Percentiles rank a stretch among this genome's conserved stretches.
Evolutionary conservation across 139 green algal genomes (phyloP).

Genomic region (Tetradesmus obliquus): DNA sequence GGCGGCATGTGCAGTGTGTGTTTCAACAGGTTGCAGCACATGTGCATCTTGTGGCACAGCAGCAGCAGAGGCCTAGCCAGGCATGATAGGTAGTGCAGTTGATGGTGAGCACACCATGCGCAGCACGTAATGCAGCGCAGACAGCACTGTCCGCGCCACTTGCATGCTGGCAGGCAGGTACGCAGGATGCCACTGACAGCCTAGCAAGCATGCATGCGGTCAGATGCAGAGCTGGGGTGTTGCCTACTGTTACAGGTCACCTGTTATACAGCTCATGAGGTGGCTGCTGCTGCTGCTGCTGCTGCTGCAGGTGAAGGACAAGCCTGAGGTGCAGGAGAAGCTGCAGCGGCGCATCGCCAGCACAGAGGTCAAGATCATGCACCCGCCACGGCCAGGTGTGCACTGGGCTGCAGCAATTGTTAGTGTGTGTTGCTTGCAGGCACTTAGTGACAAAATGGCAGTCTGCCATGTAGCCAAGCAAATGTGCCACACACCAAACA

Average conservation of each 20-base stretch:
- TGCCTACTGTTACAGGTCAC: no score
- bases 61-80: no score
- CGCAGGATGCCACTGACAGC: no score
- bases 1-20: not conserved
- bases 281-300: not conserved
- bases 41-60: not conserved
- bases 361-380: slow-evolving; percentile 79
- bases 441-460: slow-evolving; percentile 16
- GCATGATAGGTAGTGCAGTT: not conserved
- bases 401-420: not conserved
- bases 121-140: not conserved
- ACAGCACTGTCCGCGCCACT: not conserved
- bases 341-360: slow-evolving; percentile 66
- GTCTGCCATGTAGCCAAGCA: no score
- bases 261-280: not conserved
- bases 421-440: not conserved
- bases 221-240: no score
- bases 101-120: not conserved
- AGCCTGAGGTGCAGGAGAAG: slow-evolving; percentile 80
- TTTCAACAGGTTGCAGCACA: not conserved
- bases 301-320: slow-evolving; percentile 57
- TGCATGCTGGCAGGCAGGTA: no score
- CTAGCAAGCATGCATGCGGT: no score
- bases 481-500: no score
- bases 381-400: slow-evolving; percentile 68